These are phyloP conservation scores for Aphanomyces cochlioides DNA, from an alignment of 352 stramenopile genomes.

Conservation along the genomic window DNA sequence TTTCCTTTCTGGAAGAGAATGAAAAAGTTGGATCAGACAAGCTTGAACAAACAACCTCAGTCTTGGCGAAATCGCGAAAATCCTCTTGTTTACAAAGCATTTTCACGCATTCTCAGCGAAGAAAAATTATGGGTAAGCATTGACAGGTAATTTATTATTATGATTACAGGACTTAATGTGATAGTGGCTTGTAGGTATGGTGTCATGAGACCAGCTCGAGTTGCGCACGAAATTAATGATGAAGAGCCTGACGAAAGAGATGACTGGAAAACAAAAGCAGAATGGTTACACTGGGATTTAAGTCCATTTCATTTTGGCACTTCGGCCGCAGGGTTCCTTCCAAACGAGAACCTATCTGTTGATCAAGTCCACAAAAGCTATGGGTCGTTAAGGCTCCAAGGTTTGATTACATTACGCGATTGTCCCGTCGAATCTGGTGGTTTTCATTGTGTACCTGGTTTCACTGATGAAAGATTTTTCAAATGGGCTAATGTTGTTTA, in stretches of 20 bases:
- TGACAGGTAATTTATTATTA: conserved; percentile 31
- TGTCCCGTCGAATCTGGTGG: conserved; percentile 44
- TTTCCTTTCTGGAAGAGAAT: conserved; percentile 57
- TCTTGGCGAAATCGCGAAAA: conserved; percentile 52
- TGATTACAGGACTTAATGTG: neutral
- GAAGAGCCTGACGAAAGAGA: conserved; percentile 32
- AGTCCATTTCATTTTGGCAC: conserved; percentile 51
- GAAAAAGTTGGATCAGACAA: conserved; percentile 47
- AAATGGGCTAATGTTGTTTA: conserved; percentile 35
- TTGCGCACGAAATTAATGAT: conserved; percentile 41
- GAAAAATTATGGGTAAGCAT: conserved; percentile 47
- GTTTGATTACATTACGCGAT: conserved; percentile 42
- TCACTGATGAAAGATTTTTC: conserved; percentile 48
- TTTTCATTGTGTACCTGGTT: conserved; percentile 50
- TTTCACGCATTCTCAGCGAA: conserved; percentile 39
- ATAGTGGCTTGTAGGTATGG: conserved; percentile 32
- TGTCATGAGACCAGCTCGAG: conserved; percentile 41
- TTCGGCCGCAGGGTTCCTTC: conserved; percentile 43
- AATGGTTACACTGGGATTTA: conserved; percentile 53
- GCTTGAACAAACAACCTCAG: conserved; percentile 43
- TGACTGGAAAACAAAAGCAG: conserved; percentile 49
- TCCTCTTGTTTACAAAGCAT: conserved; percentile 37
- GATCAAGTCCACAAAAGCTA: conserved; percentile 35
- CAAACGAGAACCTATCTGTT: conserved; percentile 26
- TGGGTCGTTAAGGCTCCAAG: conserved; percentile 45